Conservation (phyloP, 495 filamentous ascomycete species). For the Neurospora sp. region DNA sequence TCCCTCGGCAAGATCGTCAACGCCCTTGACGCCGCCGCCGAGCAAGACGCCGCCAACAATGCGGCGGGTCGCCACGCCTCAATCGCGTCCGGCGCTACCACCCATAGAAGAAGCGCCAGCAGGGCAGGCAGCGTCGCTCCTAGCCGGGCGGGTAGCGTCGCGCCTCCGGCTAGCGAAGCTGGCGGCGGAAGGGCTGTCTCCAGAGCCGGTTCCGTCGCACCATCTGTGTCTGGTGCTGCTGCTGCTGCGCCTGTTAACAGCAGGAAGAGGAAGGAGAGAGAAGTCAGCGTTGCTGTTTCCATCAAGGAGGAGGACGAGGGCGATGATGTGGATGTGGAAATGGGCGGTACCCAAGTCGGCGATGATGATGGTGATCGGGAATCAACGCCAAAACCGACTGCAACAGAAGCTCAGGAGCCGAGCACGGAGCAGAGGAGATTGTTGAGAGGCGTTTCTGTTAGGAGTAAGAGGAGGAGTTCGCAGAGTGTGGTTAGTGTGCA, state of each 20-base stretch:
- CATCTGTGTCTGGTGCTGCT: neutral
- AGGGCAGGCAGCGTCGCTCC: neutral
- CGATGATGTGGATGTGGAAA: slow-evolving; percentile 11
- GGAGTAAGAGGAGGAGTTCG: neutral
- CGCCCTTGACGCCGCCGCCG: slow-evolving; percentile 33
- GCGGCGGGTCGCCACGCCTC: slow-evolving; percentile 1
- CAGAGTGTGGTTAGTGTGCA: neutral
- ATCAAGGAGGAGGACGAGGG: slow-evolving; percentile 29
- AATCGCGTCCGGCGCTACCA: slow-evolving; percentile 17
- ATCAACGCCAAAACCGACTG: neutral
- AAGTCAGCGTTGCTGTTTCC: slow-evolving; percentile 17
- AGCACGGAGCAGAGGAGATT: neutral
- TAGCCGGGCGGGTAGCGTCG: neutral
- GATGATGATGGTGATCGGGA: neutral
- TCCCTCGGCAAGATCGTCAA: slow-evolving; percentile 52
- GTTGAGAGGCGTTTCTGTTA: neutral
- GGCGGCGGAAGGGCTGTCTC: slow-evolving; percentile 12
- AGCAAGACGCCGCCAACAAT: slow-evolving; percentile 6
- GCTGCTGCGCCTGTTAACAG: neutral
- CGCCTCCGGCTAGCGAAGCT: neutral
- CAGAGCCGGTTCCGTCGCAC: neutral
- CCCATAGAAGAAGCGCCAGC: neutral
- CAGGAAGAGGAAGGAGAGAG: slow-evolving; percentile 15
- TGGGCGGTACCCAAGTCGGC: neutral
- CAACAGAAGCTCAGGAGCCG: neutral